Base-by-base conservation (phyloP, 768 basidiomycete species). In the Hygrocybe coccinea region DNA sequence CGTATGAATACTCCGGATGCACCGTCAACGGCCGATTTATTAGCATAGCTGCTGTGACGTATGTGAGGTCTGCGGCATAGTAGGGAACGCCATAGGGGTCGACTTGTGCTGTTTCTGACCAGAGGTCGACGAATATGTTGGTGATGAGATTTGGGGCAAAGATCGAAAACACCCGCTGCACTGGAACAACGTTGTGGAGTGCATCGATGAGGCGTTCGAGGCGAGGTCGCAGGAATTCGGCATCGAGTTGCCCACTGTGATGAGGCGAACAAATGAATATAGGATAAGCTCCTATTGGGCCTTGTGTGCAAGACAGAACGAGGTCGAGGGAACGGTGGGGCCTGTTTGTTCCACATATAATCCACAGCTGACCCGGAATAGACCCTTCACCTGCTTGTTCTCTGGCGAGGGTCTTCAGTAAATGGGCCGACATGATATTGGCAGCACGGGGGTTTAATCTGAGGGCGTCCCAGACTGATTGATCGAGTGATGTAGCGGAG, bases 231-330 rank as follows among this genome's bases (percentile, higher is more conserved):
- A 75, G 56, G 41, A 66, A 67, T 8, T 62, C 50, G 9, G 51
- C 17, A 37, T 67, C 54, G 21, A 79, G 65, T 15, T 63, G 58
- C 8, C 66, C 69, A 63, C 56, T 71, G 1, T 62, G 73, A 64
- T 66, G 75, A 57, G 62, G 64, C 25, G 62, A 69, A 59, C 69
- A 74, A 24, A 84, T 68, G 68, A 83, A 84, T 10, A 83, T 62
- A 2, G 82, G 83, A 50, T 81, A 79, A 29, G 70, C 62, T 10
- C 74, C 80, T 24, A 81, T 58, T 4, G 62, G 58, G 2, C 74
- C 74, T 29, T 67, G 58, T 2, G 74, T 79, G 60, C 79, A 82
- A 14, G 80, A 75, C 3, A 83, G 67, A 6, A 83, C 61, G 55
- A 80, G 74, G 41, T 74, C 69, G 21, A 74, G 29, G 3, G 44